Conservation (phyloP, 108 stramenopile species). For the Cyclotella atomus region DNA sequence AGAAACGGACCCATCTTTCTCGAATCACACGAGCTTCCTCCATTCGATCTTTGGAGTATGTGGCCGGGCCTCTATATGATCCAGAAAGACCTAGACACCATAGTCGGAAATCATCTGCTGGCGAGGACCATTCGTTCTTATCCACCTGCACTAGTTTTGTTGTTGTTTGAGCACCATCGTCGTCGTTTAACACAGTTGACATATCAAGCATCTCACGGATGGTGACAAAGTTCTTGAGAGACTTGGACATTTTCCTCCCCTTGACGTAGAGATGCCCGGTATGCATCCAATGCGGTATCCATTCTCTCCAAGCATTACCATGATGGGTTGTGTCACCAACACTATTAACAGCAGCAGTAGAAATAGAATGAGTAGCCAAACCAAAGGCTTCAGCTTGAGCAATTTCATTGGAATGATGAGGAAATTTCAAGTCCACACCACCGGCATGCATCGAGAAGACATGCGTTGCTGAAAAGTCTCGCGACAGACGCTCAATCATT, state of each 20-base stretch:
- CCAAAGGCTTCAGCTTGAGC: slow-evolving; percentile 90
- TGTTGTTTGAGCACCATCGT: background rate
- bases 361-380: background rate
- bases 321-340: no score
- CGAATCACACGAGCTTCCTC: slow-evolving; percentile 64
- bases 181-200: background rate
- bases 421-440: slow-evolving; percentile 97
- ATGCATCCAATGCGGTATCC: slow-evolving; percentile 98
- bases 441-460: slow-evolving; percentile 86
- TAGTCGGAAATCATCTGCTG: slow-evolving; percentile 85
- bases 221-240: slow-evolving; percentile 96
- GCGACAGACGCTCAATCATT: slow-evolving; percentile 71
- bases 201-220: slow-evolving; percentile 71
- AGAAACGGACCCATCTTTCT: slow-evolving; percentile 63
- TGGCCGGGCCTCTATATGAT: slow-evolving; percentile 78
- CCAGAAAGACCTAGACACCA: slow-evolving; percentile 89
- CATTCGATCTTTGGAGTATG: slow-evolving; percentile 66
- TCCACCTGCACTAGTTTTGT: slow-evolving; percentile 4
- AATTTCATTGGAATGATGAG: slow-evolving; percentile 99
- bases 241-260: slow-evolving; percentile 98
- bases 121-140: slow-evolving; percentile 52
- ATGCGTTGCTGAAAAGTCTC: slow-evolving; percentile 55
- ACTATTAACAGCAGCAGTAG: no score
- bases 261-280: slow-evolving; percentile 98
- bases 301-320: slow-evolving; percentile 45